Evolutionary conservation across 2,329 filamentous ascomycete species (phyloP).

Genomic region (Botrytis fabae): DNA sequence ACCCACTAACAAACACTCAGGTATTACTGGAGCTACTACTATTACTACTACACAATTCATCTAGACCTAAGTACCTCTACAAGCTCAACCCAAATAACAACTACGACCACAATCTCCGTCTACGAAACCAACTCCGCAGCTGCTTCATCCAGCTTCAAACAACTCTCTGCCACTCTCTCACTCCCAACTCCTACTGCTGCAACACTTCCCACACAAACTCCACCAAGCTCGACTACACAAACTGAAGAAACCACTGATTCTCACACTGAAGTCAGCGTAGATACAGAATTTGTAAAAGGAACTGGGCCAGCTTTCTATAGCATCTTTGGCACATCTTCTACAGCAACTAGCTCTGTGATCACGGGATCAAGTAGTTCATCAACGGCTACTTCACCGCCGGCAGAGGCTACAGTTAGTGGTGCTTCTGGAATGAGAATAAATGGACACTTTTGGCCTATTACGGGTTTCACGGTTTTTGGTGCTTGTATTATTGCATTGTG

Average conservation of each 20-base stretch:
- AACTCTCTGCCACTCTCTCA: not conserved
- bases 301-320: not conserved
- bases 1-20: not conserved
- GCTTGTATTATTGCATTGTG: not conserved
- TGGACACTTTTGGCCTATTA: not conserved
- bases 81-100: not conserved
- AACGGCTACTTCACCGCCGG: not conserved
- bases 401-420: not conserved
- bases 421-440: not conserved
- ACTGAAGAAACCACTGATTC: not conserved
- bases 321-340: not conserved
- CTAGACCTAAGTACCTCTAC: not conserved
- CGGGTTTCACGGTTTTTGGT: not conserved
- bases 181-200: not conserved
- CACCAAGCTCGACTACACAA: not conserved
- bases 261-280: not conserved
- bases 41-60: not conserved
- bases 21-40: conserved; percentile 1
- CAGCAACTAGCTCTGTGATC: not conserved
- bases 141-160: not conserved
- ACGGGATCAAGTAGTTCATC: not conserved
- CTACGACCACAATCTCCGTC: not conserved
- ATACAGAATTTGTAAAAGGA: not conserved
- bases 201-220: not conserved
- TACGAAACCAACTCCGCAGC: not conserved